Conservation (phyloP, 2,329 filamentous ascomycete genomes). For the Alternaria brassicicola region DNA sequence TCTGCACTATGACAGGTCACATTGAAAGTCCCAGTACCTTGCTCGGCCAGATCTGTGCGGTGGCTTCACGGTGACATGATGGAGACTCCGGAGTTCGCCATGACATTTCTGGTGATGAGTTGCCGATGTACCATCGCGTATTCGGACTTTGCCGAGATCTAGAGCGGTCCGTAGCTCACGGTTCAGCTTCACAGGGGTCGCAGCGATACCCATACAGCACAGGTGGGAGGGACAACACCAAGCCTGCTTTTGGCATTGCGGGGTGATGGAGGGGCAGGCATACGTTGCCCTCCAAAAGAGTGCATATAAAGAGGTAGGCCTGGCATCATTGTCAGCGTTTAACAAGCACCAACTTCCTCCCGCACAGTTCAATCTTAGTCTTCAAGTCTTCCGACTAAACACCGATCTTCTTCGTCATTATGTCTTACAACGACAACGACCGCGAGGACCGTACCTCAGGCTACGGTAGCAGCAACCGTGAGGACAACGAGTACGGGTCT, state of each 20-base stretch:
- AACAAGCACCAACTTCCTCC: background rate
- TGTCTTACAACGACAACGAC: constrained; percentile 18
- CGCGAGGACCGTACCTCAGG: constrained; percentile 5
- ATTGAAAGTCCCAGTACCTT: background rate
- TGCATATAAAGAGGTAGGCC: background rate
- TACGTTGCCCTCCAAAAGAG: background rate
- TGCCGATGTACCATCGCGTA: background rate
- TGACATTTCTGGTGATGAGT: background rate
- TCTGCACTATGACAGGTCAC: background rate
- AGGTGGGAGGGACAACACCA: background rate
- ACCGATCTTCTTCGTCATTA: background rate
- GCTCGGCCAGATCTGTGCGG: background rate
- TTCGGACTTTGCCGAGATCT: constrained; percentile 5
- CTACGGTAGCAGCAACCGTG: constrained; percentile 11
- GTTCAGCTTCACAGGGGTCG: constrained; percentile 10
- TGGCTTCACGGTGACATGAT: background rate
- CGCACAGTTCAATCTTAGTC: background rate
- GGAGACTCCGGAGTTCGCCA: background rate
- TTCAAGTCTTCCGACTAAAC: background rate
- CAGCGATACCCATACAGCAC: background rate
- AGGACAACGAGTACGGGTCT: constrained; percentile 10
- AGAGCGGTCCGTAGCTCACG: constrained; percentile 3
- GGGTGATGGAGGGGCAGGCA: constrained; percentile 4
- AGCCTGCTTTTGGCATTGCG: constrained; percentile 7
- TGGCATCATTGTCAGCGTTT: background rate